Evolutionary conservation across 179 eudicot species (phyloP), one percentile per base, ranked within the genome.

Genomic region (Carnegiea gigantea): DNA sequence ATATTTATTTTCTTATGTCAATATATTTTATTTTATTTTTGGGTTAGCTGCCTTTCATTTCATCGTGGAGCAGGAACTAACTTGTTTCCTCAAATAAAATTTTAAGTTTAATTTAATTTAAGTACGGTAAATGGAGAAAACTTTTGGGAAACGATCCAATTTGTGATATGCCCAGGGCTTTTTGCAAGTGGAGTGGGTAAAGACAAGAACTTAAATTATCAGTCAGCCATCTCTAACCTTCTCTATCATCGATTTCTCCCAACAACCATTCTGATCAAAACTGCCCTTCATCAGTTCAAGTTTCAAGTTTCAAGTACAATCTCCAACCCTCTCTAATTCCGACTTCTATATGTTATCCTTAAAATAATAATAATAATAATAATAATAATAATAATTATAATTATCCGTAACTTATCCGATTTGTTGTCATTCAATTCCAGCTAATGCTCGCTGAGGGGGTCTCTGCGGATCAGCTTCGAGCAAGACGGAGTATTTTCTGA

Each of bases 391-490:
- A n/a, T n/a, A n/a, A n/a, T n/a, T n/a, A n/a, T n/a, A n/a, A n/a
- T n/a, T n/a, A n/a, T 65, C 70, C 26, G 15, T 30, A 67, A 67
- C 71, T 24, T 67, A 28, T 67, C 71, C 71, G 71, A 67, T 67
- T 40, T 57, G 21, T 57, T 18, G 62, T 14, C 62, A 15, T 28
- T 26, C 71, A 28, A 67, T 67, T 67, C 59, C 43, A 77, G 77
- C 49, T 82, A 77, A 82, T 71, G 21, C 62, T 57, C 62, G 2
- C n/a, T 57, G 62, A 18, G 57, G 21, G 51, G 57, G 36, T 73
- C 43, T 78, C 30, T 73, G 74, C 54, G 54, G 43, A 73, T 64
- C 74, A 23, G 30, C 13, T 77, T 73, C 81, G 65, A 73, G 71
- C 70, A 78, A 73, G n/a, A 51, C 82, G 40, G 74, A 65, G 53